phyloP scores from a whole-genome alignment of 352 stramenopile species.

The Pythium monospermum region DNA sequence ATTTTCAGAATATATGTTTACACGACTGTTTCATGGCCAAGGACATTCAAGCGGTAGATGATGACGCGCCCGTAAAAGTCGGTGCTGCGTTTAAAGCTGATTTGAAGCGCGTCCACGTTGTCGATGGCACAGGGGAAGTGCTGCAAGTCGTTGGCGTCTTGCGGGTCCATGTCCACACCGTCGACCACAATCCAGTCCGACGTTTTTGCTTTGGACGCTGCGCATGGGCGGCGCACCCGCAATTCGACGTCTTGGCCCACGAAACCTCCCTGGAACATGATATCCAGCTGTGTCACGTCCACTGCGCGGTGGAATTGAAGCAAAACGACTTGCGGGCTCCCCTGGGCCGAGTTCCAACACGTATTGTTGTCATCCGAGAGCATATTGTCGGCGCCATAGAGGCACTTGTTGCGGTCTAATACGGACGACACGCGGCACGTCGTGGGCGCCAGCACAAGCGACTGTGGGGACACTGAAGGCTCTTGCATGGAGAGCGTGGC shows the following conservation, averaged over 20 bases:
- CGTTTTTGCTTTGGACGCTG: not conserved
- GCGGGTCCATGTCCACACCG: constrained; percentile 28
- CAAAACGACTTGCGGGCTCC: constrained; percentile 54
- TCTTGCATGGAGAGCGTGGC: not conserved
- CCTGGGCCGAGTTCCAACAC: constrained; percentile 73
- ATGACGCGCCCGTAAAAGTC: constrained; percentile 76
- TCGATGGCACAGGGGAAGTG: constrained; percentile 24
- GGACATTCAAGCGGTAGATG: constrained; percentile 51
- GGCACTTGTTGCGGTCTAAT: constrained; percentile 56
- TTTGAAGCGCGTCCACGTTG: constrained; percentile 32
- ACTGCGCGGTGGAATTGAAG: constrained; percentile 59
- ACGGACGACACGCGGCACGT: constrained; percentile 64
- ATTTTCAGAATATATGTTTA: no score
- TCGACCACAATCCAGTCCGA: constrained; percentile 26
- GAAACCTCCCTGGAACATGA: constrained; percentile 82
- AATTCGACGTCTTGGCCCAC: constrained; percentile 57
- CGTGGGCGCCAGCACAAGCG: constrained; percentile 35
- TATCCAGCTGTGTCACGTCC: constrained; percentile 23
- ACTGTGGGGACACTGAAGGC: not conserved
- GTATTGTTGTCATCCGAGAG: constrained; percentile 36
- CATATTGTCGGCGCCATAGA: constrained; percentile 58
- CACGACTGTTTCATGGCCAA: constrained; percentile 30
- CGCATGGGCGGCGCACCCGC: constrained; percentile 17
- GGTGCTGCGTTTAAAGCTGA: constrained; percentile 55
- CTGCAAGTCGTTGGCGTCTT: constrained; percentile 58